phyloP scores from a whole-genome alignment of 352 stramenopile species.

The Globisporangium nodosum region DNA sequence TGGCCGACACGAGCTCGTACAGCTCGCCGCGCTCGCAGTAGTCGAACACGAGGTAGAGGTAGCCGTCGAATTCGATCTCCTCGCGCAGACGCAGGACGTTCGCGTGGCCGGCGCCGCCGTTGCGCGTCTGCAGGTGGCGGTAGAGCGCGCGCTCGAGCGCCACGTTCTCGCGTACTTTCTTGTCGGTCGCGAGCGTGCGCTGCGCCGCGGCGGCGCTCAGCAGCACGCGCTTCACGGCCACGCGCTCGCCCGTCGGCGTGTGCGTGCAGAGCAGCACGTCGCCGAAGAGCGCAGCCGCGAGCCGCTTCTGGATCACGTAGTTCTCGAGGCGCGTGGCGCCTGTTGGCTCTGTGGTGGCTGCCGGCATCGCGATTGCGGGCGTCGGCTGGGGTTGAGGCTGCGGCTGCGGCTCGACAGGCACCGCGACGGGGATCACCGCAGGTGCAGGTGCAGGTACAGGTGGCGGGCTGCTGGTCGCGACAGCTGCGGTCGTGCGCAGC shows the following conservation, averaged over 20 bases:
- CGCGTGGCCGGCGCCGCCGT: conserved; percentile 54
- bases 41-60: conserved; percentile 75
- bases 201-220: conserved; percentile 53
- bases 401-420: not conserved
- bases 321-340: conserved; percentile 52
- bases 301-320: conserved; percentile 75
- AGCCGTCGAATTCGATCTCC: conserved; percentile 76
- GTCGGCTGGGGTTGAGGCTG: not conserved
- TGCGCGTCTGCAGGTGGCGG: conserved; percentile 42
- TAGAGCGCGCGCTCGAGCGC: conserved; percentile 71
- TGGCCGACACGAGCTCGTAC: conserved; percentile 67
- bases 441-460: not conserved
- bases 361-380: conserved; percentile 13
- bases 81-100: conserved; percentile 66
- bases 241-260: conserved; percentile 45
- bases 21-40: conserved; percentile 68
- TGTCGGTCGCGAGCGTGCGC: conserved; percentile 57
- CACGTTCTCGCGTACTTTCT: conserved; percentile 77
- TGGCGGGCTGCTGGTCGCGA: not conserved
- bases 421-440: not conserved
- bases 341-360: conserved; percentile 2
- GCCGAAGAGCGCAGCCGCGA: conserved; percentile 73
- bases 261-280: conserved; percentile 76
- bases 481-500: not conserved
- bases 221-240: conserved; percentile 79